Evolutionary conservation across 768 basidiomycete genomes (phyloP), one percentile per base, ranked within the genome.

Genomic region (Suillus placidus): DNA sequence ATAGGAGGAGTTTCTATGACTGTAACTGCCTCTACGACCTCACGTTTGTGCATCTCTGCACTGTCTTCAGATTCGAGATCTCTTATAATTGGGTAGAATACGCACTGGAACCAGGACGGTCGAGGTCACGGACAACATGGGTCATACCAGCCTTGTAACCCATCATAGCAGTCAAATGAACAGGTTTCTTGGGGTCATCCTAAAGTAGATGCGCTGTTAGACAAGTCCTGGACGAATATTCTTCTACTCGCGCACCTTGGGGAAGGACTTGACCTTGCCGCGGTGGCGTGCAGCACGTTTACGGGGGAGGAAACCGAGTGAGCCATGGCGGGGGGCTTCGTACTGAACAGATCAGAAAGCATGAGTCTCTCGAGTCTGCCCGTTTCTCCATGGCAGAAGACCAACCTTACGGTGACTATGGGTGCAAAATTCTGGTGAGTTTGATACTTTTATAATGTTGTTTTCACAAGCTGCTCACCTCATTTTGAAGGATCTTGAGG

Each of bases 141-240:
- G 95, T 98, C 97, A 99, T 99, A 74, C 97, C 97, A 70, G 97
- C 97, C 88, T 99, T 99, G 91, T 98, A 99, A 72, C 97, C 97
- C 90, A 99, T 88, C 78, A 92, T 84, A 71, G 97, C 97, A 74
- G 97, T 99, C 82, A 99, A 87, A 83, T 99, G 97, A 67, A 97
- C 95, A 64, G 94, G 95, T 82, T 97, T 97, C 87, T 95, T 98
- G 82, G 95, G 89, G 86, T 99, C 97, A 89, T 99, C 97, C 97
- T 97, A 71, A 13, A 20, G 18, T 56, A 64, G 58, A 26, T 40
- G 34, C 20, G 35, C 16, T 63, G 43, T 67, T 18, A 75, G 66
- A 37, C n/a, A 42, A 40, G 43, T 56, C n/a, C 58, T 52, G 43
- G 38, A 35, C 30, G 30, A 30, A 51, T 54, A 55, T n/a, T 52